Percentiles rank a stretch among this genome's conserved stretches.
These are phyloP conservation scores for Cryphonectria parasitica DNA, from an alignment of 2,329 filamentous ascomycete species.

Conservation along the genomic window DNA sequence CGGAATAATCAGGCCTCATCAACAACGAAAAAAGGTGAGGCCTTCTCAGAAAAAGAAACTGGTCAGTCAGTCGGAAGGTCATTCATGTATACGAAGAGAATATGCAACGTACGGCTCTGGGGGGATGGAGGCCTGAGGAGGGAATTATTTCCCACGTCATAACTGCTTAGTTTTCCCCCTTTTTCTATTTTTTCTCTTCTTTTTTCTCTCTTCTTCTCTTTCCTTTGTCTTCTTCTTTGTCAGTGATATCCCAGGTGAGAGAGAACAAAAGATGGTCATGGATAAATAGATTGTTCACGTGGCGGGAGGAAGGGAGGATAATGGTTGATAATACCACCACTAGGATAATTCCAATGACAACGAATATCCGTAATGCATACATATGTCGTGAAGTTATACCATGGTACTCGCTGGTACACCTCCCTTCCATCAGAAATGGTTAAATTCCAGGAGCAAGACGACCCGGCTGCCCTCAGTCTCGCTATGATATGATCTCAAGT, in stretches of 20 bases:
- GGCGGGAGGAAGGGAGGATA: not conserved
- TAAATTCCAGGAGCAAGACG: not conserved
- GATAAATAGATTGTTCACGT: not conserved
- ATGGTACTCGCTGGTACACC: not conserved
- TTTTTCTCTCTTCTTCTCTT: no score
- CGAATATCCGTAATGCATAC: not conserved
- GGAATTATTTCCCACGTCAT: constrained; percentile 2
- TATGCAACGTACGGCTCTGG: not conserved
- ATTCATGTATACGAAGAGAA: not conserved
- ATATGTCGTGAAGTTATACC: not conserved
- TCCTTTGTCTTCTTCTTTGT: not conserved
- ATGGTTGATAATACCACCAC: not conserved
- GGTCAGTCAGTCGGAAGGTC: not conserved
- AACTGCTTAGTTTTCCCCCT: not conserved
- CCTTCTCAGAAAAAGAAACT: not conserved
- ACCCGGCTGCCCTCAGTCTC: no score
- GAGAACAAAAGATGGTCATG: not conserved
- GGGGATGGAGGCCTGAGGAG: not conserved
- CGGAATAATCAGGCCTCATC: constrained; percentile 21
- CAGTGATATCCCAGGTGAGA: not conserved
- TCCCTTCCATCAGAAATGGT: no score
- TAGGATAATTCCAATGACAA: not conserved
- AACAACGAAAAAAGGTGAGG: constrained; percentile 1
- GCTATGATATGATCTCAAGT: not conserved
- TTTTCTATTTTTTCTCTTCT: not conserved